Conservation (phyloP, 257 asterid species). For the Leptodermis oblonga region DNA sequence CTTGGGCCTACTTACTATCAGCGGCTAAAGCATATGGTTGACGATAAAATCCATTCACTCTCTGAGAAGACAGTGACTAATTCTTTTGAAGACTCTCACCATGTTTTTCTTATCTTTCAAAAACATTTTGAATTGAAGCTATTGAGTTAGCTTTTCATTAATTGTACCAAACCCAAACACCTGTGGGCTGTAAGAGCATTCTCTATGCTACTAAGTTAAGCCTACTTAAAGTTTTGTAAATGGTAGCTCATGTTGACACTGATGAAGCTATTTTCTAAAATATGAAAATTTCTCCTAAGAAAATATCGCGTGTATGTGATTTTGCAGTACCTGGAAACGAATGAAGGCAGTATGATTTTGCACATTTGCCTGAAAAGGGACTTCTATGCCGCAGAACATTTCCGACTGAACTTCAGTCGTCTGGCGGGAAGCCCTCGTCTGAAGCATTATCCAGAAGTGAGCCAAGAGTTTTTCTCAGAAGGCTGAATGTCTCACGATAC, state of each 20-base stretch:
- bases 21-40: slow-evolving; percentile 97
- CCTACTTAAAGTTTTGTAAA: neutral
- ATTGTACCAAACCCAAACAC: neutral
- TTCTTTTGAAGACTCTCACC: neutral
- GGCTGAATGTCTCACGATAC: slow-evolving; percentile 92
- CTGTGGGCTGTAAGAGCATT: neutral
- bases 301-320: neutral
- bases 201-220: neutral
- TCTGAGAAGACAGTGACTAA: neutral
- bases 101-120: neutral
- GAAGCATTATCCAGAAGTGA: slow-evolving; percentile 89
- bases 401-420: slow-evolving; percentile 16
- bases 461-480: slow-evolving; percentile 73
- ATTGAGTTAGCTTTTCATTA: neutral
- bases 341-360: neutral
- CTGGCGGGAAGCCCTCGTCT: slow-evolving; percentile 83
- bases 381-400: neutral
- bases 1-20: slow-evolving; percentile 96
- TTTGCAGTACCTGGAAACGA: neutral
- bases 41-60: slow-evolving; percentile 91
- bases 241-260: neutral
- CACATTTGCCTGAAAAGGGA: neutral
- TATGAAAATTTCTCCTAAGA: neutral
- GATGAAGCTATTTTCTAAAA: neutral
- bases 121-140: neutral